Conservation (phyloP, 768 basidiomycete genomes). For the Floccularia luteovirens region DNA sequence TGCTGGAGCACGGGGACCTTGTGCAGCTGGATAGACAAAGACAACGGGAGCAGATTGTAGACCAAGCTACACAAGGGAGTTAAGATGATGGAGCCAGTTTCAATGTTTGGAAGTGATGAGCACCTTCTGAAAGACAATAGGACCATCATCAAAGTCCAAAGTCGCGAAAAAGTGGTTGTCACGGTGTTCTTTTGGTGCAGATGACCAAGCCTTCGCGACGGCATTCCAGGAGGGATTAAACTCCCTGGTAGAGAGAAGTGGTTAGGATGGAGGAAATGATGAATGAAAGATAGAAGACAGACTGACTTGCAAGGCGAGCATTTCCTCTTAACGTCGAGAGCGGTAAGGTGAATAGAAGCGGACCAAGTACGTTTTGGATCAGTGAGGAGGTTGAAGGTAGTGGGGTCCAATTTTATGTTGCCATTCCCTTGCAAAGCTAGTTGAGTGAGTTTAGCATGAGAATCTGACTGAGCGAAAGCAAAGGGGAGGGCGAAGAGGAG, state of each 20-base stretch:
- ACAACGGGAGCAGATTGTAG: conserved; percentile 82
- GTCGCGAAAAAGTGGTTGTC: conserved; percentile 90
- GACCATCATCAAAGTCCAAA: conserved; percentile 78
- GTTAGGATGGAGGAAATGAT: conserved; percentile 5
- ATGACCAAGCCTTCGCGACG: conserved; percentile 80
- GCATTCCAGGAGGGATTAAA: conserved; percentile 81
- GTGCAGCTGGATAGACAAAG: conserved; percentile 61
- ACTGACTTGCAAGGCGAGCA: conserved; percentile 92
- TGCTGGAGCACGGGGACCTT: conserved; percentile 61
- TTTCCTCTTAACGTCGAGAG: conserved; percentile 69
- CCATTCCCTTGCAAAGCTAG: conserved; percentile 72
- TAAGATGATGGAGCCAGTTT: conserved; percentile 1
- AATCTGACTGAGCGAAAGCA: conserved; percentile 21
- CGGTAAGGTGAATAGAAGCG: conserved; percentile 83
- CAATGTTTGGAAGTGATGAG: conserved; percentile 3
- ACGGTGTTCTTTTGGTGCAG: conserved; percentile 48
- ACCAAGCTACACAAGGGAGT: conserved; percentile 47
- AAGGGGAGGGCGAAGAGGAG: conserved; percentile 21
- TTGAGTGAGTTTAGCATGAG: conserved; percentile 53
- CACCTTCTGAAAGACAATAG: conserved; percentile 77
- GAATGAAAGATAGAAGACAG: background rate
- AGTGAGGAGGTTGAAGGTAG: conserved; percentile 72
- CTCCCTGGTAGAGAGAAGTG: conserved; percentile 62
- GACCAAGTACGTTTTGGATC: conserved; percentile 79
- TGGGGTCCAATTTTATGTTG: conserved; percentile 72